These are phyloP conservation scores for Cercophora scortea DNA, from an alignment of 495 filamentous ascomycete species.

Conservation along the genomic window DNA sequence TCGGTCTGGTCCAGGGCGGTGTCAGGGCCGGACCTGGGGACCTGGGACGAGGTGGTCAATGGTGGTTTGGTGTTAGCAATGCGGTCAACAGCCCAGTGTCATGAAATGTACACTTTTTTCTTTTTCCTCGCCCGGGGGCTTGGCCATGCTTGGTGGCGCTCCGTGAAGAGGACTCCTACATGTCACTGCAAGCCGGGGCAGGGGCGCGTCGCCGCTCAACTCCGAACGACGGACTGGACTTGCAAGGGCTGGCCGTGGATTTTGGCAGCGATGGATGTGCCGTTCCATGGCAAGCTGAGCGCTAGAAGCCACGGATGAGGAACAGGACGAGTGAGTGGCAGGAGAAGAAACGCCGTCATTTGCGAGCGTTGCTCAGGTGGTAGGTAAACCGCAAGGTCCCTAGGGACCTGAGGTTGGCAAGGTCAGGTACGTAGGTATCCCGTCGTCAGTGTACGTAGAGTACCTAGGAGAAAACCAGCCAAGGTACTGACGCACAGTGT, in stretches of 20 bases:
- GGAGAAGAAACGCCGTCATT: no score
- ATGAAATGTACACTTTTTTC: conserved; percentile 13
- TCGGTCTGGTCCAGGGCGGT: background rate
- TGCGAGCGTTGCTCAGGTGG: no score
- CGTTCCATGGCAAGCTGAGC: conserved; percentile 13
- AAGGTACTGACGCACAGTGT: conserved; percentile 25
- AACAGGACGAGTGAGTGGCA: background rate
- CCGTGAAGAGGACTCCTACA: conserved; percentile 6
- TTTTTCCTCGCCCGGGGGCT: conserved; percentile 6
- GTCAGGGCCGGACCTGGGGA: background rate
- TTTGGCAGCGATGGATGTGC: background rate
- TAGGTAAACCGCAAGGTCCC: no score
- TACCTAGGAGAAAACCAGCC: background rate
- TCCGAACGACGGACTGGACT: conserved; percentile 10
- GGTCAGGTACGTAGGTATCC: conserved; percentile 9
- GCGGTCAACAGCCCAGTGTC: conserved; percentile 13
- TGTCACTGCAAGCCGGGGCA: conserved; percentile 1
- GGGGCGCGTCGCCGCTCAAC: conserved; percentile 13
- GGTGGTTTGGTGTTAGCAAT: conserved; percentile 12
- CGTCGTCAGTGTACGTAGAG: background rate
- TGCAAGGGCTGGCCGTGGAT: background rate
- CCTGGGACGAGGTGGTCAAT: conserved; percentile 1
- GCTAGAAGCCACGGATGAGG: conserved; percentile 1
- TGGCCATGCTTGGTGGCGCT: conserved; percentile 16
- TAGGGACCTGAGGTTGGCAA: background rate